phyloP scores from a whole-genome alignment of 2,329 filamentous ascomycete genomes.

The Penicillium occitanis region DNA sequence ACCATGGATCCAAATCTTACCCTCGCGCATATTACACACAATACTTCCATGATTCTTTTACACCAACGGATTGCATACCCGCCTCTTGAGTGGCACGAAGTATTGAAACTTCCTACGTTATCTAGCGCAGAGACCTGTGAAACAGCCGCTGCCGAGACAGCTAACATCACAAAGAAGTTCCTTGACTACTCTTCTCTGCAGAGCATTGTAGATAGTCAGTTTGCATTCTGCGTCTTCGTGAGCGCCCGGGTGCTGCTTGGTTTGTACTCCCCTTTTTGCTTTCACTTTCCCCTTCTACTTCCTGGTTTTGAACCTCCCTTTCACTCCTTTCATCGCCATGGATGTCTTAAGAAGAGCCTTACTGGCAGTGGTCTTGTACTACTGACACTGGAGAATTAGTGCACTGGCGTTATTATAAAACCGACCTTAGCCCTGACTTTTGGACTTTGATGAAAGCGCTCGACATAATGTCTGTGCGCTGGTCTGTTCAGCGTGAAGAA shows the following conservation, averaged over 20 bases:
- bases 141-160: conserved; percentile 48
- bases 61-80: conserved; percentile 53
- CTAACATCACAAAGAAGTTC: conserved; percentile 49
- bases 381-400: conserved; percentile 17
- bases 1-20: conserved; percentile 53
- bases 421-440: conserved; percentile 26
- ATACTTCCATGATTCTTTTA: conserved; percentile 52
- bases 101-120: conserved; percentile 43
- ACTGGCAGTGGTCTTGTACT: neutral
- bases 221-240: conserved; percentile 12
- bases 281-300: neutral
- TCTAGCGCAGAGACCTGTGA: conserved; percentile 54
- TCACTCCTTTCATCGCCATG: neutral
- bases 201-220: conserved; percentile 8
- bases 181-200: conserved; percentile 36
- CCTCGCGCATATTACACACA: conserved; percentile 52
- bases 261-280: neutral
- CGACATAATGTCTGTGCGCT: conserved; percentile 27
- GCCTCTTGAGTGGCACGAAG: conserved; percentile 30
- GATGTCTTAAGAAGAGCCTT: neutral
- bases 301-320: neutral
- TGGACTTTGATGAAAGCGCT: conserved; percentile 28
- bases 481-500: conserved; percentile 20
- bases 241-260: neutral
- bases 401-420: conserved; percentile 28